Base-by-base conservation (phyloP, 192 early-diverging fungal species). In the Chytriomyces hyalinus region DNA sequence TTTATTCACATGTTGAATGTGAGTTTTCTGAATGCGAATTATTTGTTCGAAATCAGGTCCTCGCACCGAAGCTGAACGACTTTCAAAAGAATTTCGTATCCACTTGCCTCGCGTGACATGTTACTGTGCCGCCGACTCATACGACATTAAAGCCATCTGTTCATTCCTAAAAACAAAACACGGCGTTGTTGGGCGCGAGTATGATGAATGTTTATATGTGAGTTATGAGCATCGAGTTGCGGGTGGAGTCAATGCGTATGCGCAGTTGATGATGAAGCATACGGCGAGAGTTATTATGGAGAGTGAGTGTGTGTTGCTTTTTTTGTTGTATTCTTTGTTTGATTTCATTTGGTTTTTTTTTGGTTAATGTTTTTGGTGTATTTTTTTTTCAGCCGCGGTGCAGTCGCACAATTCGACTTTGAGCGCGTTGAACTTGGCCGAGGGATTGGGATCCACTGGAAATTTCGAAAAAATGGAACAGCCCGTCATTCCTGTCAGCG, bases 31-130 rank as follows among this genome's bases (percentile, higher is more conserved):
- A 36, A 1, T 36, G 28, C 28, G 28, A 2, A 36, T 36, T 0
- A 1, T 36, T 36, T 36, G 28, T 57, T 20, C 2, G 20, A 57
- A 13, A 57, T n/a, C n/a, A 15, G 69, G 69, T 22, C 49, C 69
- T 44, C 65, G 80, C 6, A 80, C 84, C 4, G 71, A 81, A 67
- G 85, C 85, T 1, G 85, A 86, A 65, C 46, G 88, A 60, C 82
- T 94, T 73, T 92, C 89, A 73, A 93, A 91, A 74, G 84, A 94
- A 73, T 87, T 92, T 75, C 86, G 92, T 36, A 87, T 86, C 5
- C 87, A 89, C 48, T 80, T 95, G 51, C 92, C 94, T 22, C 84
- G 95, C 45, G 85, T 86, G 7, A 86, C 83, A 43, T 80, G 81
- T 49, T 82, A 84, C 65, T 87, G 82, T 65, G 67, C 83, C 24